Percentiles rank a stretch among this genome's conserved stretches.
Evolutionary conservation across 148 eudicot species (phyloP).

Genomic region (Selenicereus undatus): DNA sequence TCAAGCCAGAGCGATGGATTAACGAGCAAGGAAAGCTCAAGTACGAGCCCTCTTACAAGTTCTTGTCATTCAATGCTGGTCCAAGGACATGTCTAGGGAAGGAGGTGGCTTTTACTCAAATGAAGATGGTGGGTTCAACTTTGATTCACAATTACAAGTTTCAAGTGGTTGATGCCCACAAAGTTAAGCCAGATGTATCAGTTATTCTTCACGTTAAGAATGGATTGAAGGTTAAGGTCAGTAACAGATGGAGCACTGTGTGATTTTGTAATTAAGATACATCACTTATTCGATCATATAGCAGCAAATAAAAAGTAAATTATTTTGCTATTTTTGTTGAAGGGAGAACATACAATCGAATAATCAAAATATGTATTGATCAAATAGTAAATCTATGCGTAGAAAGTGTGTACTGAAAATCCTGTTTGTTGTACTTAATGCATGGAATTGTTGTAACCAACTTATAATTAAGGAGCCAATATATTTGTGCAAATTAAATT

Average conservation of each 20-base stretch:
- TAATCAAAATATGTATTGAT: neutral
- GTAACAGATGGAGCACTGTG: slow-evolving; percentile 30
- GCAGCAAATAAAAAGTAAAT: neutral
- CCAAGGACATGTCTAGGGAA: slow-evolving; percentile 47
- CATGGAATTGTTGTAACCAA: neutral
- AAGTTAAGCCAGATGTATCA: slow-evolving; percentile 45
- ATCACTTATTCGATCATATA: neutral
- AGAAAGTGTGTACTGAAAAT: neutral
- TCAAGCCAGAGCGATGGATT: slow-evolving; percentile 48
- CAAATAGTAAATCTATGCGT: neutral
- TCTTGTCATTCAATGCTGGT: slow-evolving; percentile 40
- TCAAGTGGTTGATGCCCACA: slow-evolving; percentile 29
- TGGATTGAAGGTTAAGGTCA: slow-evolving; percentile 53
- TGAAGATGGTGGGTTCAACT: slow-evolving; percentile 46
- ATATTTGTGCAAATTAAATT: neutral
- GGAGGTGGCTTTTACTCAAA: slow-evolving; percentile 43
- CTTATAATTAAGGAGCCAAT: neutral
- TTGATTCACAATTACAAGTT: slow-evolving; percentile 45
- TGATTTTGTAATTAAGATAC: neutral
- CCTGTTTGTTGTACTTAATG: neutral
- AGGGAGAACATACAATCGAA: neutral
- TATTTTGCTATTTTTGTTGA: neutral
- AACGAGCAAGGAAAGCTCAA: slow-evolving; percentile 32
- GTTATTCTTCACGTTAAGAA: slow-evolving; percentile 55
- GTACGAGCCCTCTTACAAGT: slow-evolving; percentile 42